Evolutionary conservation across 768 basidiomycete genomes (phyloP).

Genomic region (Megacollybia marginata): DNA sequence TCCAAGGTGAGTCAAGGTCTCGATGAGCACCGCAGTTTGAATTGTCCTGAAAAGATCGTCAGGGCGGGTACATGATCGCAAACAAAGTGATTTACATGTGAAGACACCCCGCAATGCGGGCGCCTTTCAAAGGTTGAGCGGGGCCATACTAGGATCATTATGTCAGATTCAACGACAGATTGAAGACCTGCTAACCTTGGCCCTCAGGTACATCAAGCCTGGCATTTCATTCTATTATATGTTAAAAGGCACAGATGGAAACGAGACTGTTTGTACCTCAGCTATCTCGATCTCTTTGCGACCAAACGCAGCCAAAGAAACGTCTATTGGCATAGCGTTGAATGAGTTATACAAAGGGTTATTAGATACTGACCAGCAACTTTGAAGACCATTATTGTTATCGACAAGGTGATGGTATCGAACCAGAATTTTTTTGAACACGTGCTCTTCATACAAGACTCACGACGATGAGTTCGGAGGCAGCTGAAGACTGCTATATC

Average conservation of each 20-base stretch:
- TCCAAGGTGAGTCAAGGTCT: slow-evolving; percentile 91
- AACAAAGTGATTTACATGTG: slow-evolving; percentile 64
- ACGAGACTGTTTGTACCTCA: slow-evolving; percentile 50
- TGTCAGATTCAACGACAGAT: slow-evolving; percentile 16
- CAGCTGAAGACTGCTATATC: slow-evolving; percentile 36
- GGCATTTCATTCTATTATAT: slow-evolving; percentile 79
- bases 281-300: slow-evolving; percentile 99
- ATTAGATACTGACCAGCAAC: slow-evolving; percentile 59
- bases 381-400: slow-evolving; percentile 74
- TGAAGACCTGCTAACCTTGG: slow-evolving; percentile 49
- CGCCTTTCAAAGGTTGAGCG: slow-evolving; percentile 83
- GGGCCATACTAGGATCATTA: slow-evolving; percentile 53
- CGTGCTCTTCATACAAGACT: not conserved
- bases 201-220: slow-evolving; percentile 87
- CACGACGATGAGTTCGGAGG: too few species aligned
- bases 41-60: slow-evolving; percentile 68
- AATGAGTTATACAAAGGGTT: slow-evolving; percentile 6
- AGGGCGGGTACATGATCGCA: not conserved
- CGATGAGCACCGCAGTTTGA: slow-evolving; percentile 97
- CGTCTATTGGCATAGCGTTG: slow-evolving; percentile 36
- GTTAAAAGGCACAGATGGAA: not conserved
- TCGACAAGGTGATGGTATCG: slow-evolving; percentile 5
- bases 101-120: slow-evolving; percentile 95
- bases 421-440: not conserved
- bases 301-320: slow-evolving; percentile 98